phyloP scores from a whole-genome alignment of 106 monocot genomes.

The Phalaenopsis aphrodite region DNA sequence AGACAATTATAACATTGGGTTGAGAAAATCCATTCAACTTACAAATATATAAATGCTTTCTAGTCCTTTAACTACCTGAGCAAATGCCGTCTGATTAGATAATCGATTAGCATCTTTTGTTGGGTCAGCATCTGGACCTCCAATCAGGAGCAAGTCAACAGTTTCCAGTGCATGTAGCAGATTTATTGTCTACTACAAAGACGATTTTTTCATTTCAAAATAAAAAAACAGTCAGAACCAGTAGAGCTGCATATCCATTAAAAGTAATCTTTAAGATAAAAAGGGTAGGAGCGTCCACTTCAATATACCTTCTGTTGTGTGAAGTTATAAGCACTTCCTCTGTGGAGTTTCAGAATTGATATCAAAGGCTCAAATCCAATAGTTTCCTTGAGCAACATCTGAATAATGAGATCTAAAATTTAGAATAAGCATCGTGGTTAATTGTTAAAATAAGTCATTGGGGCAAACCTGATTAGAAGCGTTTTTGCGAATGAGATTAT shows the following conservation, averaged over 20 bases:
- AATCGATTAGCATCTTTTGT: conserved; percentile 68
- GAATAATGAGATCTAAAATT: conserved; percentile 15
- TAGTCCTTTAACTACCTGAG: conserved; percentile 43
- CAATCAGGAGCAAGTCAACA: conserved; percentile 70
- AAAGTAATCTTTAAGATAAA: not conserved
- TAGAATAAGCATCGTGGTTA: not conserved
- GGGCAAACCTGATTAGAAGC: conserved; percentile 85
- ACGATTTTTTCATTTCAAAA: conserved; percentile 8
- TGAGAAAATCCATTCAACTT: not conserved
- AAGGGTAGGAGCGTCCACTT: conserved; percentile 1
- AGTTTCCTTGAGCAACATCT: conserved; percentile 85
- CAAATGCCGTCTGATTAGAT: conserved; percentile 72
- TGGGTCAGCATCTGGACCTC: conserved; percentile 50
- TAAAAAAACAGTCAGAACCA: conserved; percentile 4
- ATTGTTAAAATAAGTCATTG: not conserved
- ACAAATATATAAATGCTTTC: not conserved
- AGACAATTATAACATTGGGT: not conserved
- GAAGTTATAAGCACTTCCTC: conserved; percentile 95
- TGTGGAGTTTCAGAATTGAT: conserved; percentile 77
- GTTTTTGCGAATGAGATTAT: conserved; percentile 78
- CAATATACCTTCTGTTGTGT: conserved; percentile 90
- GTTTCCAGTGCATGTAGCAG: conserved; percentile 88
- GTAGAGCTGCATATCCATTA: not conserved
- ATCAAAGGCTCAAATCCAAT: conserved; percentile 85
- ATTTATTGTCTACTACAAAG: conserved; percentile 88